Base-by-base conservation (phyloP, 805 yeast species). In the Barnettozyma botsteinii region DNA sequence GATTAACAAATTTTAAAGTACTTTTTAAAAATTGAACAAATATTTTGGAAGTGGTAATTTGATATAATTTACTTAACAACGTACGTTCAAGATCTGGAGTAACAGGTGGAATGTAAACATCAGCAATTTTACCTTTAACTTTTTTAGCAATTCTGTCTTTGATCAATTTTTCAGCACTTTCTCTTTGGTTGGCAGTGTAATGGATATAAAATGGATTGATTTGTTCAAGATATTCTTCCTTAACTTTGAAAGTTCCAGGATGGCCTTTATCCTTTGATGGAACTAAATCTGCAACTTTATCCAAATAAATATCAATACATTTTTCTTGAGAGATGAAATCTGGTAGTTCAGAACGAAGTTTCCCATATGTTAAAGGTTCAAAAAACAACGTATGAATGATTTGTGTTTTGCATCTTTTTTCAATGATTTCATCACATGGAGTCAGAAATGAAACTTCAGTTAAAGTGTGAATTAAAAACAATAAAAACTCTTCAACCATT, bases 141-240 rank as follows among this genome's bases (percentile, higher is more conserved):
- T 62, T 53, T 40, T 67, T 63, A 9, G 73, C 68, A 30, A 72
- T 58, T 21, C 72, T 56, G 25, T 72, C 74, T 49, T 80, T 79
- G 23, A 85, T 62, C 5, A 77, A 62, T 33, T 70, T 72, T 41
- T 84, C 81, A 7, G 95, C 91, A 44, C 87, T 96, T 40, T 87
- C 96, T 40, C 91, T 74, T 38, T 78, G 79, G 50, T 87, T 87
- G 0, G 91, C 65, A 0, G 83, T 67, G 51, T 82, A 83, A 50
- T 87, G 88, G 43, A 85, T 70, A 55, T 81, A 91, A 53, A 77
- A 89, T 0, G 97, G 95, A 57, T 91, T 93, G 31, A 89, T 73
- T 21, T 70, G 64, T 2, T 64, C 66, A 40, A 62, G 69, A 22
- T 64, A 62, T 36, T 77, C 70, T 3, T 73, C 69, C 53, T 84